Conservation (phyloP, 805 yeast species). For the Candida maesae region DNA sequence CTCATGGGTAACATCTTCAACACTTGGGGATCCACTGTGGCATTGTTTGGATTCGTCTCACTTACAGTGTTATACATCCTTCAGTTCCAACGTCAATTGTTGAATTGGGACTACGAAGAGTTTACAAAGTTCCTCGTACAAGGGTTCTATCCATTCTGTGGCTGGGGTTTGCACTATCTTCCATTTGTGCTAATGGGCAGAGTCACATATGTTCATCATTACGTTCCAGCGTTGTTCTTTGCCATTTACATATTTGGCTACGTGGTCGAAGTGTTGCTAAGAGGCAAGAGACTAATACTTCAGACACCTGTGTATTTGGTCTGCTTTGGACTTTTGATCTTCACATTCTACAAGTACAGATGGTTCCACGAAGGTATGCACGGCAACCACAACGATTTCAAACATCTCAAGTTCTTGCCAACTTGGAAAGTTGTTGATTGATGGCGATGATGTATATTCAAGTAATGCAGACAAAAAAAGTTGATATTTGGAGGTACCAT, state of each 20-base stretch:
- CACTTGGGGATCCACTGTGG: slow-evolving; percentile 67
- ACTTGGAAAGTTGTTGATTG: slow-evolving; percentile 44
- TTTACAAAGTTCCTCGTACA: slow-evolving; percentile 48
- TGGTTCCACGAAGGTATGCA: slow-evolving; percentile 82
- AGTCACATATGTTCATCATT: slow-evolving; percentile 95
- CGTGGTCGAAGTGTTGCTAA: slow-evolving; percentile 27
- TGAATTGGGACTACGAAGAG: slow-evolving; percentile 39
- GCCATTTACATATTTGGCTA: slow-evolving; percentile 67
- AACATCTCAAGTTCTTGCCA: slow-evolving; percentile 48
- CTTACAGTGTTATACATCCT: slow-evolving; percentile 36
- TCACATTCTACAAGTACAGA: slow-evolving; percentile 54
- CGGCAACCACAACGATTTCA: slow-evolving; percentile 45
- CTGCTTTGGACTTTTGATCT: slow-evolving; percentile 50
- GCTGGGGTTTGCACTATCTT: slow-evolving; percentile 84
- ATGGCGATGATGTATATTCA: too few species aligned
- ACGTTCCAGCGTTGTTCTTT: slow-evolving; percentile 91
- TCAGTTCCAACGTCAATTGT: slow-evolving; percentile 70
- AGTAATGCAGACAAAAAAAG: too few species aligned
- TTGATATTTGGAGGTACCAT: too few species aligned
- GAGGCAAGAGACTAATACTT: slow-evolving; percentile 25
- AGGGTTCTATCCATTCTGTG: slow-evolving; percentile 81
- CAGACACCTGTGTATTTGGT: slow-evolving; percentile 36
- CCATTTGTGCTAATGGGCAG: slow-evolving; percentile 95
- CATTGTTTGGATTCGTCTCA: slow-evolving; percentile 46
- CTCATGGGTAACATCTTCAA: slow-evolving; percentile 72